Percentiles rank a stretch among this genome's conserved stretches.
Evolutionary conservation across 306 rosid species (phyloP).

Genomic region (Cicer pinnatifidum): DNA sequence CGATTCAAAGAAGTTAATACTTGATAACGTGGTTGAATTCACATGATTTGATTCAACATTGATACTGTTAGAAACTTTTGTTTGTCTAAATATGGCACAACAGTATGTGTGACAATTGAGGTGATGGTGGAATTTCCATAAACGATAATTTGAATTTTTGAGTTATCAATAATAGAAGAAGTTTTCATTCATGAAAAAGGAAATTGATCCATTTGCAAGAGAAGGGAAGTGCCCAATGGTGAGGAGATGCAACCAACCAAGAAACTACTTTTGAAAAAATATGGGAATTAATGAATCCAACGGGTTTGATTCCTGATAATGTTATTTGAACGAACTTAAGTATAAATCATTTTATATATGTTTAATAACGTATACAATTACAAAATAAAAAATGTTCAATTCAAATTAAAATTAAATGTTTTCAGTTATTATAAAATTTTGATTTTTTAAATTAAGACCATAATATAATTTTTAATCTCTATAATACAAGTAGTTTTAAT

Average conservation of each 20-base stretch:
- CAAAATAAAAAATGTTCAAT: too few species aligned
- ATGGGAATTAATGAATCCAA: not conserved
- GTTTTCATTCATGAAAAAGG: not conserved
- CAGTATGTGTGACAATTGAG: conserved; percentile 25
- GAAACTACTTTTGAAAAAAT: conserved; percentile 11
- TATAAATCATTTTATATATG: too few species aligned
- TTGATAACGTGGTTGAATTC: not conserved
- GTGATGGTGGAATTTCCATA: conserved; percentile 10
- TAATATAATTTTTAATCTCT: too few species aligned
- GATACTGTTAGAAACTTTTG: conserved; percentile 35
- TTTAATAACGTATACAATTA: too few species aligned
- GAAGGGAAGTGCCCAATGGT: not conserved
- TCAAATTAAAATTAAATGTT: too few species aligned
- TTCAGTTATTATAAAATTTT: too few species aligned
- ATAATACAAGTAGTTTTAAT: too few species aligned
- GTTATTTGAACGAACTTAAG: too few species aligned
- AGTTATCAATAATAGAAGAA: conserved; percentile 1
- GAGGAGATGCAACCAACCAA: conserved; percentile 21
- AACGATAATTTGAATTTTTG: conserved; percentile 5
- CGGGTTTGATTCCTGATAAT: too few species aligned
- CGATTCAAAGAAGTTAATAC: too few species aligned
- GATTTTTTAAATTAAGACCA: too few species aligned
- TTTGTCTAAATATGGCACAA: conserved; percentile 29
- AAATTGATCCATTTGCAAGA: conserved; percentile 15
- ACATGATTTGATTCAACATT: conserved; percentile 24